These are phyloP conservation scores for Plasmodium vinckei DNA, from an alignment of 169 alveolate genomes.

Conservation along the genomic window DNA sequence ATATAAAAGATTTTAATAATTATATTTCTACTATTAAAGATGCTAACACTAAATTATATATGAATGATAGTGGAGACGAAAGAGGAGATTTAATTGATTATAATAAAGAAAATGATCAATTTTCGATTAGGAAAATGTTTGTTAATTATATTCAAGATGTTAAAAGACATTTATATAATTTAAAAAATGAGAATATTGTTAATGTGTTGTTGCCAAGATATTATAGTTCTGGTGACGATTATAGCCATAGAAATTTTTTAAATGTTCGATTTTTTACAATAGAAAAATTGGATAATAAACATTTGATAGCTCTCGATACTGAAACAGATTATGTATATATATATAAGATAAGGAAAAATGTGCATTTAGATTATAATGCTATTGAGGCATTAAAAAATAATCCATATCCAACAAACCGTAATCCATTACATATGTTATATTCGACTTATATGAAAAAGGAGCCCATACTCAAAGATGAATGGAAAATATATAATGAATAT, in stretches of 20 bases:
- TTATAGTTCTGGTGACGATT: slow-evolving; percentile 58
- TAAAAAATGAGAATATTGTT: slow-evolving; percentile 51
- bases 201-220: slow-evolving; percentile 69
- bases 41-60: slow-evolving; percentile 17
- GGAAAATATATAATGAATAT: slow-evolving; percentile 71
- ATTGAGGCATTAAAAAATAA: slow-evolving; percentile 38
- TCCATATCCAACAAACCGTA: neutral
- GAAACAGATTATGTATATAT: slow-evolving; percentile 70
- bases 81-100: neutral
- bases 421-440: slow-evolving; percentile 35
- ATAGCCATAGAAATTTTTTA: slow-evolving; percentile 44
- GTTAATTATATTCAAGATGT: slow-evolving; percentile 64
- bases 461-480: slow-evolving; percentile 42
- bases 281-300: slow-evolving; percentile 67
- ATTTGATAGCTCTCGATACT: slow-evolving; percentile 60
- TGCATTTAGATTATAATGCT: slow-evolving; percentile 55
- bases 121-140: slow-evolving; percentile 32
- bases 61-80: slow-evolving; percentile 54
- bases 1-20: slow-evolving; percentile 68
- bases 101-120: slow-evolving; percentile 8
- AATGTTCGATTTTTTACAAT: slow-evolving; percentile 68
- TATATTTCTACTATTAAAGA: slow-evolving; percentile 64
- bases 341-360: slow-evolving; percentile 69
- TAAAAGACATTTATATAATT: slow-evolving; percentile 47
- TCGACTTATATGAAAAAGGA: slow-evolving; percentile 42